Evolutionary conservation across 208 protist genomes (phyloP), one percentile per base, ranked within the genome.

Genomic region (Angomonas ambiguus): DNA sequence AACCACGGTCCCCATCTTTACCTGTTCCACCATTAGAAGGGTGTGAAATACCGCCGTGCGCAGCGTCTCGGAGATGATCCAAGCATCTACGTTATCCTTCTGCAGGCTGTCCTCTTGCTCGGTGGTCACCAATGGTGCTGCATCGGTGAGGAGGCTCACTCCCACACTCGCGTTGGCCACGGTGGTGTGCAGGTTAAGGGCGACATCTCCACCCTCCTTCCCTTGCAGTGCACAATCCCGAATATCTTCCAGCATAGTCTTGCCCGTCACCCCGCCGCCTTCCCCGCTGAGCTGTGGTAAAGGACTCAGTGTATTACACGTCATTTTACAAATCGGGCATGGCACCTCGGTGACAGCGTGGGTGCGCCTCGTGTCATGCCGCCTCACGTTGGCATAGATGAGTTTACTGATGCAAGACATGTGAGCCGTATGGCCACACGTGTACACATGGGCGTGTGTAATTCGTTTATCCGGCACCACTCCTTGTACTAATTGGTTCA

Each of bases 241-340:
- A 11, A 83, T 58, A 41, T 88, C 74, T 25, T 82, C 72, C 22
- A 88, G 81, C 41, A 84, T 28, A 11, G 66, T 42, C 35, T n/a
- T 16, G 16, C 28, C 57, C 35, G 67, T 53, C 2, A 2, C 38
- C 18, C 24, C 63, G 45, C 18, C 45, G 24, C 65, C 31, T 28
- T 53, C 18, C 32, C 11, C 24, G 53, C 68, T 49, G 27, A 91
- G 67, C 18, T 61, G 32, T 3, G 88, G 88, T 33, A 91, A 48
- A 8, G 84, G 88, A 45, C 70, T 74, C n/a, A 88, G 65, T 20
- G 75, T 51, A 0, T 77, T 88, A 35, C 80, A 79, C 33, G 87
- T 77, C 74, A 87, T 90, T 53, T 80, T 58, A 58, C 88, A 91
- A 27, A 91, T 63, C 0, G 88, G 83, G 64, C 88, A 94, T 58